phyloP scores from a whole-genome alignment of 257 asterid species.

The Nicotiana noctiflora region DNA sequence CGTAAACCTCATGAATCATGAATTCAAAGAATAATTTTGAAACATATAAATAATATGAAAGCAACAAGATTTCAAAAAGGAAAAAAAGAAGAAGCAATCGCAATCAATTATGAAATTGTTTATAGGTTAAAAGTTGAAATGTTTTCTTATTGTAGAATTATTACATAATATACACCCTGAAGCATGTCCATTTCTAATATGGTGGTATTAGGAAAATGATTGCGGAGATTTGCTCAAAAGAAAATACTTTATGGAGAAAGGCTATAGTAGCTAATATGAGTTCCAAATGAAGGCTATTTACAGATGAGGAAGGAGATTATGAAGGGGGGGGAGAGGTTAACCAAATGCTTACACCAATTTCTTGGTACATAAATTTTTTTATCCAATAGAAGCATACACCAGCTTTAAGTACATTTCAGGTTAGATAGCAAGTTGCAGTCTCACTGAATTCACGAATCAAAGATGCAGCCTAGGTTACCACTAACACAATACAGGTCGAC shows the following conservation, averaged over 20 bases:
- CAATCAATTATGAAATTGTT: no score
- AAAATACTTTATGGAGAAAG: background rate
- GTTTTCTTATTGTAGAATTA: background rate
- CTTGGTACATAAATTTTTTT: background rate
- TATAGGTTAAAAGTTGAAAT: no score
- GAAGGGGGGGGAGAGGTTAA: background rate
- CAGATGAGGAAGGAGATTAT: background rate
- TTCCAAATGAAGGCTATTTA: background rate
- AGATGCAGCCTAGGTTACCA: background rate
- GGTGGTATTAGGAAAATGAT: background rate
- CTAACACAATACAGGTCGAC: background rate
- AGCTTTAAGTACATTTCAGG: background rate
- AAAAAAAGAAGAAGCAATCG: background rate
- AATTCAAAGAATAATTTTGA: background rate
- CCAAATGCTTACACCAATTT: background rate
- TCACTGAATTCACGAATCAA: background rate
- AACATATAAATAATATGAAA: background rate
- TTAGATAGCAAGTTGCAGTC: background rate
- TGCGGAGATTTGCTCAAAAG: no score
- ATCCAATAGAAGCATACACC: background rate
- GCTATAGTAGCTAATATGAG: background rate
- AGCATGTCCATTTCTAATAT: background rate
- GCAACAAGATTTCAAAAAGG: background rate
- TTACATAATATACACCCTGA: background rate
- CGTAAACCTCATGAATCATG: no score